phyloP scores from a whole-genome alignment of 331 rosid genomes.

The Quercus phellos region DNA sequence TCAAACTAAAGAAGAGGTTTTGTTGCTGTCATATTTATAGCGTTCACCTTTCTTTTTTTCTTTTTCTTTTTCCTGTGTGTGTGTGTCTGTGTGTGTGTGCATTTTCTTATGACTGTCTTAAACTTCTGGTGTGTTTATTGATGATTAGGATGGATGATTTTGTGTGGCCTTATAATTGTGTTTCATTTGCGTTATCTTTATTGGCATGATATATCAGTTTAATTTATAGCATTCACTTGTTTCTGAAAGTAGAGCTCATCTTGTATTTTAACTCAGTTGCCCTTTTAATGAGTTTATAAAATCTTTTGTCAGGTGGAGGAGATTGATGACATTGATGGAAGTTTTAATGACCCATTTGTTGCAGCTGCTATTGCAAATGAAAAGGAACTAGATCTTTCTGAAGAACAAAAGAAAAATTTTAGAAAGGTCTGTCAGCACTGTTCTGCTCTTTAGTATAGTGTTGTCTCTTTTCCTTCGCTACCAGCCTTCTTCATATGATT shows the following conservation, averaged over 20 bases:
- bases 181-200: background rate
- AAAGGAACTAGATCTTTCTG: slow-evolving; percentile 73
- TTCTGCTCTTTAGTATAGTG: background rate
- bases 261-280: slow-evolving; percentile 10
- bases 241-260: background rate
- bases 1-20: background rate
- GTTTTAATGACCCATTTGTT: slow-evolving; percentile 76
- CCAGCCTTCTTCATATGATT: background rate
- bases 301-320: slow-evolving; percentile 76
- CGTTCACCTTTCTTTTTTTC: background rate
- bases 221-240: background rate
- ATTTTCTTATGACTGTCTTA: background rate
- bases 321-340: slow-evolving; percentile 86
- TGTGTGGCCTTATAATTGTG: slow-evolving; percentile 3
- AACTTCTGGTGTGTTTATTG: background rate
- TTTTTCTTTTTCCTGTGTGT: background rate
- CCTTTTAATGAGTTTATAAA: background rate
- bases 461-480: background rate
- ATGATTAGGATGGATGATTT: background rate
- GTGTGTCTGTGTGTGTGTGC: background rate
- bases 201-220: background rate
- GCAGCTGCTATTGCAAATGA: slow-evolving; percentile 89
- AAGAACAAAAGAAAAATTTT: slow-evolving; percentile 67
- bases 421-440: slow-evolving; percentile 55
- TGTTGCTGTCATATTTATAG: background rate